Evolutionary conservation across 1,284 basidiomycete genomes (phyloP), one percentile per base, ranked within the genome.

Genomic region (Lignosus rhinocerotis): DNA sequence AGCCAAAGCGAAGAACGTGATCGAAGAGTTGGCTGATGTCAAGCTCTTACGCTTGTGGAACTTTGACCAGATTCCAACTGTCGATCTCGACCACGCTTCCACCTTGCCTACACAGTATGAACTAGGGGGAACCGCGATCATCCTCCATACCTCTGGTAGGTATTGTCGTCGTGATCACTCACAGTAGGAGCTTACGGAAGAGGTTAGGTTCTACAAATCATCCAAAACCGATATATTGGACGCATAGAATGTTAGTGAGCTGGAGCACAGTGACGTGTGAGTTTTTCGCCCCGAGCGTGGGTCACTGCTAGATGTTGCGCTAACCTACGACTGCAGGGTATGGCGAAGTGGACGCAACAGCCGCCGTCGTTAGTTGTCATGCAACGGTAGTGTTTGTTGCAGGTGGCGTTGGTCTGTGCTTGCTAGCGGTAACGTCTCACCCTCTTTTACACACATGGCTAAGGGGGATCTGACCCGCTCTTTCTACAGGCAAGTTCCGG

Each of bases 311-410:
- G 25, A 25, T 25, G 25, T 25, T n/a, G 36, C n/a, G n/a, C 36
- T 39, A 12, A 39, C 34, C 9, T 39, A 14, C 36, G n/a, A 16
- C 19, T 17, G 14, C 21, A 69, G 66, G 55, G 51, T 56, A 46
- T 42, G 57, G 62, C 6, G 61, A 61, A 7, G 44, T 58, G 2
- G 63, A 68, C 42, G 31, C 64, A 1, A 54, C 54, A 3, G 62
- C 60, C 0, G 12, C 53, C 8, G 38, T 58, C 8, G 38, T 69
- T 25, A 61, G 58, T 17, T 58, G 57, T 12, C 67, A 69, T 17
- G 57, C 56, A 1, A 51, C 58, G 2, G 66, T 67, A 0, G 63
- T 69, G 58, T 72, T 66, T 45, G 70, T 69, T 46, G 68, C 60
- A 0, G 50, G 66, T 53, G 68, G 68, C 1, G 50, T 65, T 30